Percentiles rank a stretch among this genome's conserved stretches.
Conservation (phyloP, 2,329 filamentous ascomycete species). For the Thermoascus crustaceus region DNA sequence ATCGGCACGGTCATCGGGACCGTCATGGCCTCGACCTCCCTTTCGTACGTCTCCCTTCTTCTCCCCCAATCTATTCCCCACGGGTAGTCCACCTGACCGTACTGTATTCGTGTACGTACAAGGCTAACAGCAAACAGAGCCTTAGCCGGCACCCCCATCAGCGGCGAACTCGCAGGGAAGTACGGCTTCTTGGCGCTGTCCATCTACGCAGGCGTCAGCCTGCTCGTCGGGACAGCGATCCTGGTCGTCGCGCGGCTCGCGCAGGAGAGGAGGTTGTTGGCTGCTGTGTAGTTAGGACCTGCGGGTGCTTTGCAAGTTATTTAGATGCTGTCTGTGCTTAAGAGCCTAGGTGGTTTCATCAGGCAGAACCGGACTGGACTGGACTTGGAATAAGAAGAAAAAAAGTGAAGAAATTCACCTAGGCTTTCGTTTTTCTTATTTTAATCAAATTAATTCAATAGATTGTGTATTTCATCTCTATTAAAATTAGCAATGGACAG, state of each 20-base stretch:
- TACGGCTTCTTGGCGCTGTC: constrained; percentile 37
- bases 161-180: constrained; percentile 30
- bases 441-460: no score
- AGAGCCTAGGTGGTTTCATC: no score
- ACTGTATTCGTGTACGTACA: not conserved
- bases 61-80: no score
- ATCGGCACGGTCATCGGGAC: constrained; percentile 38
- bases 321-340: no score
- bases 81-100: no score
- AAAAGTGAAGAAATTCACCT: no score
- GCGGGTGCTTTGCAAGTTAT: no score
- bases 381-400: no score
- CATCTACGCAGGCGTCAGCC: constrained; percentile 27
- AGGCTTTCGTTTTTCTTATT: no score
- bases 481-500: no score
- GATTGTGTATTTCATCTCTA: no score
- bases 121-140: not conserved
- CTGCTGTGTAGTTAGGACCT: constrained; percentile 13
- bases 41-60: constrained; percentile 30
- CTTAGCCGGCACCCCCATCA: constrained; percentile 36
- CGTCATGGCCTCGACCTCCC: constrained; percentile 33
- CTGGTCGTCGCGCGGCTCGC: constrained; percentile 15
- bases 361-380: no score
- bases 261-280: constrained; percentile 11
- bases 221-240: constrained; percentile 24